Evolutionary conservation across 495 filamentous ascomycete genomes (phyloP).

Genomic region (Xylona heveae): DNA sequence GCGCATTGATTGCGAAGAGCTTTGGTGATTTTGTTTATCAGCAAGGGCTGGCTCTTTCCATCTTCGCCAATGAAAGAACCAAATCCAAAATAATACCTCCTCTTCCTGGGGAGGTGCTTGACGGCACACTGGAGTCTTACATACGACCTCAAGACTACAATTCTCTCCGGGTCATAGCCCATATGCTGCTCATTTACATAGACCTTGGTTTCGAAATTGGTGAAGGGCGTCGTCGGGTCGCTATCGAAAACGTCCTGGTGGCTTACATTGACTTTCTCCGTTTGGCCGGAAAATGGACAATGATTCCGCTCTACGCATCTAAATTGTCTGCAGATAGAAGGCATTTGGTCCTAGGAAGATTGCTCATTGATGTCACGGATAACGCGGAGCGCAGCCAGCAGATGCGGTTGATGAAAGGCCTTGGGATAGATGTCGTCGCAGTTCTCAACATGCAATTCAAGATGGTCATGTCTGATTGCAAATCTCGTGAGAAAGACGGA

Average conservation of each 20-base stretch:
- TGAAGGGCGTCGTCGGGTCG: conserved; percentile 15
- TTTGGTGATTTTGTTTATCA: conserved; percentile 32
- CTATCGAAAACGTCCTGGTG: conserved; percentile 44
- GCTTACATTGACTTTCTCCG: conserved; percentile 65
- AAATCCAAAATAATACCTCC: conserved; percentile 28
- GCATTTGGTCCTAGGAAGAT: conserved; percentile 29
- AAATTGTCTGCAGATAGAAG: conserved; percentile 31
- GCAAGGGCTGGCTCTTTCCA: conserved; percentile 32
- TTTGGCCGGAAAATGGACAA: conserved; percentile 40
- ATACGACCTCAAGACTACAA: conserved; percentile 30
- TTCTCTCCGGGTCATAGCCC: conserved; percentile 35
- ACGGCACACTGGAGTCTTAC: conserved; percentile 12
- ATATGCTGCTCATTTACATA: conserved; percentile 30
- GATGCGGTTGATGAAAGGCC: conserved; percentile 28
- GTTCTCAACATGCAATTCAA: conserved; percentile 30
- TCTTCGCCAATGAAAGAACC: conserved; percentile 25
- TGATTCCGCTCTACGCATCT: conserved; percentile 74
- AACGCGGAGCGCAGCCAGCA: conserved; percentile 24
- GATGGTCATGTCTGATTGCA: conserved; percentile 12
- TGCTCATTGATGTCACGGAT: conserved; percentile 30
- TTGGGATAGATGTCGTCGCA: conserved; percentile 19
- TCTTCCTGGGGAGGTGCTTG: conserved; percentile 7
- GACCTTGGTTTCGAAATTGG: conserved; percentile 18
- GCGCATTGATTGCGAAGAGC: conserved; percentile 35
- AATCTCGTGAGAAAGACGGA: background rate